Conservation (phyloP, 345 rosid genomes). For the Passiflora organensis region DNA sequence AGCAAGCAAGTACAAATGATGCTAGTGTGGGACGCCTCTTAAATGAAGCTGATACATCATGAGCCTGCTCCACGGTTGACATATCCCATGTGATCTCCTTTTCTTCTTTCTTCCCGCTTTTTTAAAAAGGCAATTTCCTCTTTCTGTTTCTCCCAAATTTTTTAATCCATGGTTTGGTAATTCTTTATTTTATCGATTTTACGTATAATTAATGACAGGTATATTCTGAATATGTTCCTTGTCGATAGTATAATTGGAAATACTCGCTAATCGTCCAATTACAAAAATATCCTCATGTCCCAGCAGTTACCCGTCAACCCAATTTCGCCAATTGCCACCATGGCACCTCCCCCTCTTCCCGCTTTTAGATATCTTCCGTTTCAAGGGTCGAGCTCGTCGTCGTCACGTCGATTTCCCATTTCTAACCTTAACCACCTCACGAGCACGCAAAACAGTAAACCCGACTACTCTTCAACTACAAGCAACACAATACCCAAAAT, state of each 20-base stretch:
- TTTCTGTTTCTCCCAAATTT: neutral
- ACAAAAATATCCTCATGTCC: neutral
- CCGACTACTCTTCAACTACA: too few species aligned
- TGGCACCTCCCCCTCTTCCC: constrained; percentile 6
- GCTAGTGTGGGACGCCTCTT: constrained; percentile 11
- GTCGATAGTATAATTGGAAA: too few species aligned
- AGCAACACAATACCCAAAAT: too few species aligned
- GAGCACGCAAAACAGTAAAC: too few species aligned
- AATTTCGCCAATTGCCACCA: neutral
- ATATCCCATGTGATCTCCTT: constrained; percentile 39
- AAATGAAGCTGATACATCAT: constrained; percentile 13
- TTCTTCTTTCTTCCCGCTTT: neutral
- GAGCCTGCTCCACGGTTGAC: constrained; percentile 13
- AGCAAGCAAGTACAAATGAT: constrained; percentile 23
- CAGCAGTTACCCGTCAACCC: neutral
- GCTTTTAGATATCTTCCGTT: neutral
- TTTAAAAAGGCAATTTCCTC: constrained; percentile 4
- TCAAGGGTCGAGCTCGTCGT: neutral
- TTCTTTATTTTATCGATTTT: neutral
- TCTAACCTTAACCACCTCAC: too few species aligned
- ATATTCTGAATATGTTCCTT: too few species aligned
- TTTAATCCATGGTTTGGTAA: too few species aligned
- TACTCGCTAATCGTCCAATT: too few species aligned
- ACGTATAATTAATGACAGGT: too few species aligned
- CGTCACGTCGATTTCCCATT: too few species aligned